Evolutionary conservation across 768 basidiomycete genomes (phyloP).

Genomic region (Filobasidium floriforme): DNA sequence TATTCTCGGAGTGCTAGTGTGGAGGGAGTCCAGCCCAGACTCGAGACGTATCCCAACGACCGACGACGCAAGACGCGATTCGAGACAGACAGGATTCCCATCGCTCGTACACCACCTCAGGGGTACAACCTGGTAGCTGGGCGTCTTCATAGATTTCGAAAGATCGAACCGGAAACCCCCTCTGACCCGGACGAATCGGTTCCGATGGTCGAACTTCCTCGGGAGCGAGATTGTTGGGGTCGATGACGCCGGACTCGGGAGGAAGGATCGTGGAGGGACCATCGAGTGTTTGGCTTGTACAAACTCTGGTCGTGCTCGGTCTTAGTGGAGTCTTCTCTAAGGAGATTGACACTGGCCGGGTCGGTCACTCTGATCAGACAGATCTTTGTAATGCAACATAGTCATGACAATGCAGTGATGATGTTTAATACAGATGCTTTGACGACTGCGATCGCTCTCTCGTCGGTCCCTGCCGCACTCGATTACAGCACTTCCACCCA

Average conservation of each 20-base stretch:
- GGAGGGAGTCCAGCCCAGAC: no score
- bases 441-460: background rate
- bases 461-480: background rate
- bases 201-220: background rate
- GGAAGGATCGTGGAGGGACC: background rate
- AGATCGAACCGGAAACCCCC: conserved; percentile 8
- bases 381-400: no score
- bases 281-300: background rate
- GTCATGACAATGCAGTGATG: no score
- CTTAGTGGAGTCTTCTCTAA: background rate
- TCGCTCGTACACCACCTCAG: conserved; percentile 1
- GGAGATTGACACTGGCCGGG: background rate
- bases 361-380: no score
- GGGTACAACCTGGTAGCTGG: conserved; percentile 7
- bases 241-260: background rate
- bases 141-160: conserved; percentile 13
- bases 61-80: background rate
- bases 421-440: background rate
- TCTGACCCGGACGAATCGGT: background rate
- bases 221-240: background rate
- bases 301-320: background rate
- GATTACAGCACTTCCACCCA: conserved; percentile 41
- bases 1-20: no score
- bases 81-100: conserved; percentile 13
- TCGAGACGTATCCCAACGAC: background rate